Evolutionary conservation across 1,284 basidiomycete genomes (phyloP), one percentile per base, ranked within the genome.

Genomic region (Quambalaria eucalypti): DNA sequence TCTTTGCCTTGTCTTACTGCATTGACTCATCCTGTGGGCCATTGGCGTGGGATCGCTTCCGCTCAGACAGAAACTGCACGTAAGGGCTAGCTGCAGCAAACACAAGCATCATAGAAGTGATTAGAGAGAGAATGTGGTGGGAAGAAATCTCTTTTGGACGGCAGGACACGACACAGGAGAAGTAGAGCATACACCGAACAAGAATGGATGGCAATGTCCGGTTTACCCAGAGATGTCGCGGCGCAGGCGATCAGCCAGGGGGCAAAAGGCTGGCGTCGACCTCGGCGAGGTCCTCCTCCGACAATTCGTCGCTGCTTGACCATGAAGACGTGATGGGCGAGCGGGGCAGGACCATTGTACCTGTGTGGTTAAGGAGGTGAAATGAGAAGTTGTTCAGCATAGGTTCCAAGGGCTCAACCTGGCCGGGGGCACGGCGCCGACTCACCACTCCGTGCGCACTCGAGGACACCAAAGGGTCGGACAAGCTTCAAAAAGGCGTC

Each of bases 401-500:
- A n/a, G n/a, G 42, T 26, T 6, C 4, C 6, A 12, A 19, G 16
- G n/a, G 33, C 10, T 36, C n/a, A n/a, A 9, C 33, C n/a, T n/a
- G n/a, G n/a, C n/a, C n/a, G n/a, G n/a, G n/a, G 12, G 16, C 26
- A 49, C 25, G 4, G 26, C n/a, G n/a, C 6, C 29, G 0, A 80
- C 82, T 60, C 63, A 90, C 91, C 92, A 42, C 90, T 91, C 51
- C 91, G 79, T 21, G 91, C 89, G 47, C 88, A 87, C 79, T 97
- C 93, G 52, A 98, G 81, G 54, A 98, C 84, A 46, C 95, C 95
- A 73, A 93, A 99, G 4, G 93, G 93, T 75, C 91, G 86, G 64
- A 98, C 80, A 47, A 99, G 80, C 65, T 84, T 86, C 69, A 98
- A 79, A 81, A 98, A 97, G 19, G 90, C 90, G 73, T 98, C 88